phyloP scores from a whole-genome alignment of 2,329 filamentous ascomycete species.

The Paecilomyces dactylethromorphus region DNA sequence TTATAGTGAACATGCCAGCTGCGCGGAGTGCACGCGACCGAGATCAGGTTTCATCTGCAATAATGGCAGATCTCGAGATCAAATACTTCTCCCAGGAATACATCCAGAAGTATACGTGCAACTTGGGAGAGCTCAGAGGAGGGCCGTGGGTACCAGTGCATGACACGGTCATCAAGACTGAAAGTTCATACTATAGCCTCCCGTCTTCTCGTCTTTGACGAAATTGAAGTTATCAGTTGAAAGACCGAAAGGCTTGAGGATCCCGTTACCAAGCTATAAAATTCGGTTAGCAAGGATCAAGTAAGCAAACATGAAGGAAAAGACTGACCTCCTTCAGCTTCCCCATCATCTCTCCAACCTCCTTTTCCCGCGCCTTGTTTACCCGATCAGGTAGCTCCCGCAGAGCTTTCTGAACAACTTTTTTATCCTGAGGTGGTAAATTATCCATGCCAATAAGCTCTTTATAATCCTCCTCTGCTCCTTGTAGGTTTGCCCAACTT shows the following conservation, averaged over 20 bases:
- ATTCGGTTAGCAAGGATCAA: constrained; percentile 7
- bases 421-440: constrained; percentile 60
- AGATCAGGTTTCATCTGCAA: no score
- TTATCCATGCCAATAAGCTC: constrained; percentile 53
- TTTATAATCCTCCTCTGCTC: constrained; percentile 76
- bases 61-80: no score
- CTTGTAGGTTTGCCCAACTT: constrained; percentile 73
- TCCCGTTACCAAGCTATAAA: constrained; percentile 70
- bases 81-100: no score
- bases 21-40: no score
- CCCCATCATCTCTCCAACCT: constrained; percentile 96
- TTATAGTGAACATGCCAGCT: no score
- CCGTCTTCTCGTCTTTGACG: constrained; percentile 79
- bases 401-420: constrained; percentile 62
- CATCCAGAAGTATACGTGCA: no score
- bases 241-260: constrained; percentile 87
- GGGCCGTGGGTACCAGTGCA: background rate
- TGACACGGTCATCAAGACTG: constrained; percentile 17
- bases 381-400: constrained; percentile 59
- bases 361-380: constrained; percentile 73
- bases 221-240: constrained; percentile 95
- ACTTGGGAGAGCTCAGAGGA: no score
- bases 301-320: background rate
- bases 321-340: constrained; percentile 72
- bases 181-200: constrained; percentile 94